Base-by-base conservation (phyloP, 1,139 yeast species). In the Zygotorulaspora mrakii region DNA sequence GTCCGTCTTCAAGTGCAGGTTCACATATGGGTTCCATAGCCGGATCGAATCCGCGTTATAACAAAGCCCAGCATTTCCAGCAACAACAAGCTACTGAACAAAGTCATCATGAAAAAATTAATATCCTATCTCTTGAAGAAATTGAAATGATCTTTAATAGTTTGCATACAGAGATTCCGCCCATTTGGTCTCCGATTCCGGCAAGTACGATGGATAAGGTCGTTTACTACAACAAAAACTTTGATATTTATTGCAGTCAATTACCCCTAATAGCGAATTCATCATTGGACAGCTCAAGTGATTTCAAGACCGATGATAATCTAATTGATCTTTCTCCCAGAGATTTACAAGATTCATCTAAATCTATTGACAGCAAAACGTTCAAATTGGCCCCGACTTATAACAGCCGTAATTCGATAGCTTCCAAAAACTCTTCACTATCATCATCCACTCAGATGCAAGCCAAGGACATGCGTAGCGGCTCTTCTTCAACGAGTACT, bases 111-210 rank as follows among this genome's bases (percentile, higher is more conserved):
- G 50, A 45, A 5, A 52, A 44, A 20, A 46, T 58, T 33, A 62
- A 49, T 13, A 45, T 64, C 18, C 55, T 63, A 17, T 52, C 64
- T 9, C 45, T 64, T 4, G 63, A 60, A 39, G 69, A 64, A 37
- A 65, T 61, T 4, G 68, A 64, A 45, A 60, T 62, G 49, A 56
- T 65, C 20, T 56, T 64, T 36, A 59, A 55, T 37, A 64, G 62
- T 37, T 48, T 62, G 9, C 52, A 52, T 38, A 46, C 47, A 8
- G 45, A 55, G 9, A 33, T 43, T 16, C 48, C 52, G 8, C 61
- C 67, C 1, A 58, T 71, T 10, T 73, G 77, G 88, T 61, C 79
- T 1, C 82, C 87, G 0, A 70, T 73, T 37, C 65, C 73, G n/a
- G 73, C 82, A 2, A 18, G 46, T 3, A 38, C 39, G 5, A 71